These are phyloP conservation scores for Paecilomyces sp. DNA, from an alignment of 2,329 filamentous ascomycete genomes.

Conservation along the genomic window DNA sequence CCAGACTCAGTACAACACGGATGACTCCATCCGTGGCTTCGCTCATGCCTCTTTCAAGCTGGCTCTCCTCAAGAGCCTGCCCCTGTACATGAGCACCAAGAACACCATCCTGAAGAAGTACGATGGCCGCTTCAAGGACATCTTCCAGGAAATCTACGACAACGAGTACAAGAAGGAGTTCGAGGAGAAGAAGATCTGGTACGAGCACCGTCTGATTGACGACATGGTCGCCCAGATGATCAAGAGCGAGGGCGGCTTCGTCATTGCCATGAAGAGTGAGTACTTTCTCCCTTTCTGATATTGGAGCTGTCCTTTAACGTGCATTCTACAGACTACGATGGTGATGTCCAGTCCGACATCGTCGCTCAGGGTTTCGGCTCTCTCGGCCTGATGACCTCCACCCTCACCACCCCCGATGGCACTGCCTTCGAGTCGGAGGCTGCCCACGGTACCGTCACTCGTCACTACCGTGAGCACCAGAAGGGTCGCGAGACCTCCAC, in stretches of 20 bases:
- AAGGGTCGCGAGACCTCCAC: slow-evolving; percentile 96
- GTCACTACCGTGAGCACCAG: slow-evolving; percentile 98
- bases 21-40: slow-evolving; percentile 90
- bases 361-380: slow-evolving; percentile 98
- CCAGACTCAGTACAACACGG: slow-evolving; percentile 97
- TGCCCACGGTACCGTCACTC: slow-evolving; percentile 94
- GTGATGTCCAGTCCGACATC: slow-evolving; percentile 97
- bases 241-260: slow-evolving; percentile 92
- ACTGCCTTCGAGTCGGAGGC: slow-evolving; percentile 97
- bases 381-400: slow-evolving; percentile 95
- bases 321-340: slow-evolving; percentile 75
- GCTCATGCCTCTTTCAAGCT: slow-evolving; percentile 97
- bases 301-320: slow-evolving; percentile 12
- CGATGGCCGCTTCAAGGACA: slow-evolving; percentile 97
- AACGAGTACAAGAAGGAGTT: slow-evolving; percentile 79
- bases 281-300: slow-evolving; percentile 11
- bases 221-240: slow-evolving; percentile 99
- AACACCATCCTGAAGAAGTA: slow-evolving; percentile 99
- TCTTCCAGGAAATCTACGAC: slow-evolving; percentile 97
- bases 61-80: slow-evolving; percentile 75
- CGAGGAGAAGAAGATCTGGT: slow-evolving; percentile 91
- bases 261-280: slow-evolving; percentile 97
- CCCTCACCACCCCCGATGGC: slow-evolving; percentile 92
- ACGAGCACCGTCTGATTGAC: slow-evolving; percentile 97
- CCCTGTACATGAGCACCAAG: slow-evolving; percentile 99